These are phyloP conservation scores for Neurospora sublineolata DNA, from an alignment of 495 filamentous ascomycete species.

Conservation along the genomic window DNA sequence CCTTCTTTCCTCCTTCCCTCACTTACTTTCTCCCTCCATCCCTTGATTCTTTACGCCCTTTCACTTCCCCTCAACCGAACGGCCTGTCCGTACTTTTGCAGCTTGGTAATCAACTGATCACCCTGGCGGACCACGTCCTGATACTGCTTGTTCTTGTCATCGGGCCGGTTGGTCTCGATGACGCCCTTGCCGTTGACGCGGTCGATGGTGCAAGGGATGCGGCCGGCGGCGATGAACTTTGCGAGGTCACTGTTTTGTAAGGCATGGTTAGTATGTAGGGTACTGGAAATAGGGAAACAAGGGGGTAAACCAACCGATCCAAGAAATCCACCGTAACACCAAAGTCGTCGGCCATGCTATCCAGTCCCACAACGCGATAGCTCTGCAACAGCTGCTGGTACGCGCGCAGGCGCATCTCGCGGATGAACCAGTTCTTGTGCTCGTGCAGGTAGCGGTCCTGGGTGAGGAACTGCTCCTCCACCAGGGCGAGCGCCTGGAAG, in stretches of 20 bases:
- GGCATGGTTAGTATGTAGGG: not conserved
- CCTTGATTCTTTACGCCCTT: constrained; percentile 41
- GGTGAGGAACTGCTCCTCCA: constrained; percentile 86
- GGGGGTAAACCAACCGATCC: constrained; percentile 55
- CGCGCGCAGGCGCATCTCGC: constrained; percentile 90
- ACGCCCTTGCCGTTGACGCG: constrained; percentile 78
- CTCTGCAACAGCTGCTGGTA: constrained; percentile 97
- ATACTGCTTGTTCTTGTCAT: constrained; percentile 99
- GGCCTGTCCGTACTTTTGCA: constrained; percentile 97
- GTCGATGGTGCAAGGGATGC: constrained; percentile 93
- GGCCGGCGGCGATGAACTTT: constrained; percentile 90
- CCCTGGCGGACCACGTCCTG: constrained; percentile 94
- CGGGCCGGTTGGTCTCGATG: constrained; percentile 94
- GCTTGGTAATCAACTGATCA: constrained; percentile 92
- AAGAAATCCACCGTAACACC: constrained; percentile 92
- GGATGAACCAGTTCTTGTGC: constrained; percentile 89
- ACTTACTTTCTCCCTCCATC: not conserved
- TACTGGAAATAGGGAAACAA: constrained; percentile 2
- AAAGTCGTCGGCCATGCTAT: constrained; percentile 93
- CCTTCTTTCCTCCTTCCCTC: not conserved
- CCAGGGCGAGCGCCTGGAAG: constrained; percentile 79
- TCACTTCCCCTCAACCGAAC: constrained; percentile 91
- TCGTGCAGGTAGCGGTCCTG: constrained; percentile 90
- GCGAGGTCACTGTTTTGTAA: constrained; percentile 62
- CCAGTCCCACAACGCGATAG: constrained; percentile 89